Percentiles rank a stretch among this genome's conserved stretches.
These are phyloP conservation scores for Blastomyces parvus DNA, from an alignment of 2,329 filamentous ascomycete genomes.

Conservation along the genomic window DNA sequence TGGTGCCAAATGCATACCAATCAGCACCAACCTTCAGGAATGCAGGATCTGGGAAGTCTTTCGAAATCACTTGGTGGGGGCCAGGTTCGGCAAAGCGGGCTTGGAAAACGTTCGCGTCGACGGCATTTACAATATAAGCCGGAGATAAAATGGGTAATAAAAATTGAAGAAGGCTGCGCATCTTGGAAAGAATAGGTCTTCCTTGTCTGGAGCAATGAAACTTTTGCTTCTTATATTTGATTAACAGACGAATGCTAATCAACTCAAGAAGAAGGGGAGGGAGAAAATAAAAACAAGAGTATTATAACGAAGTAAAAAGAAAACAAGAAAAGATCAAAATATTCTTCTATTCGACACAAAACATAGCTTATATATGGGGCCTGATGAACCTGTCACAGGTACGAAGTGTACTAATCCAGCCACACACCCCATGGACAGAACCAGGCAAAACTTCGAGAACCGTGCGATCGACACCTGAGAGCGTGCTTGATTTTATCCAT, in stretches of 20 bases:
- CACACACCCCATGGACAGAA: neutral
- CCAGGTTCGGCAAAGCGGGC: neutral
- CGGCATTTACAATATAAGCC: neutral
- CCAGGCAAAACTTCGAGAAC: neutral
- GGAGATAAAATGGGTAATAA: neutral
- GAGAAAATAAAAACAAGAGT: neutral
- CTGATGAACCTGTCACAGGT: too few relatives aligned
- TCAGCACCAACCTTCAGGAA: slow-evolving; percentile 41
- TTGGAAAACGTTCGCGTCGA: neutral
- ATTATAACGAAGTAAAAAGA: too few relatives aligned
- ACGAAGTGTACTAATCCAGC: too few relatives aligned
- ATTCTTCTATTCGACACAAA: too few relatives aligned
- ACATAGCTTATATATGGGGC: too few relatives aligned
- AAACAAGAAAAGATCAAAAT: too few relatives aligned
- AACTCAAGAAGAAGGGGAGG: neutral
- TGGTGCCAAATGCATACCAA: slow-evolving; percentile 53
- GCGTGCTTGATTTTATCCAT: neutral
- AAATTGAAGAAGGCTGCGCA: neutral
- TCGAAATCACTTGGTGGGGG: slow-evolving; percentile 21
- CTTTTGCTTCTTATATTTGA: neutral
- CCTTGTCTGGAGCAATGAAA: neutral
- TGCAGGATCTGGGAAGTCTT: slow-evolving; percentile 36
- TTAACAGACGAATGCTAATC: too few relatives aligned
- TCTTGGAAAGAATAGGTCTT: neutral
- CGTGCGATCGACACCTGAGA: neutral